Base-by-base conservation (phyloP, 2,329 filamentous ascomycete genomes). In the Arachnomyces sp. region DNA sequence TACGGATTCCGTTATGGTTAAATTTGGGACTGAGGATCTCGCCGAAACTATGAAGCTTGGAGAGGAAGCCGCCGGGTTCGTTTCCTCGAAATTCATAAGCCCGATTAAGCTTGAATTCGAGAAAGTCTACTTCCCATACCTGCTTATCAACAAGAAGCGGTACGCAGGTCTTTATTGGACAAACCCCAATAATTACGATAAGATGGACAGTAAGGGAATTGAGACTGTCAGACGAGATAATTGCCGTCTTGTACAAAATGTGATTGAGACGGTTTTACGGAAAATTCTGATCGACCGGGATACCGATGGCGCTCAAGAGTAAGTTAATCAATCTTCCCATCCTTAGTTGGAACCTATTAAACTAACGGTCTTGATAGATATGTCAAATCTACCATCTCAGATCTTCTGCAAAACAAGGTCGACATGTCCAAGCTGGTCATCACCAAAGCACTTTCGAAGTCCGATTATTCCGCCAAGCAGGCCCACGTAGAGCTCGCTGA, bases 391-490 rank as follows among this genome's bases (percentile, higher is more conserved):
- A 95, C 84, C 33, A 98, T 98, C 57, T 85, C 92, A 7, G 88
- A 95, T 59, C 75, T 98, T 13, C 71, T 98, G 30, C 92, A 96
- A 59, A 98, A 98, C 71, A 95, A 94, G 63, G 74, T 98, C 53
- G 92, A 98, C 67, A 94, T 98, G 86, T 95, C 90, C 29, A 96
- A 98, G 63, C 81, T 98, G 13, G 93, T 98, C 61, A 98, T 98
- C 57, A 98, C 92, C 18, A 98, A 98, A 66, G 92, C 92, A 0
- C 74, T 98, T 15, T 84, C 90, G 11, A 98, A 98, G 62, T 78
- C 80, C 31, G 83, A 86, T 57, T 98, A 98, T 62, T 79, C 82
- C 8, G 84, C 81, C 38, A 96, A 95, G 64, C 90, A 96, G 69
- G 90, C 92, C 2, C 92, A 98, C 62, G 87, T 94, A 36, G 90